Conservation (phyloP, 495 filamentous ascomycete species). For the Neurospora tetraspora region DNA sequence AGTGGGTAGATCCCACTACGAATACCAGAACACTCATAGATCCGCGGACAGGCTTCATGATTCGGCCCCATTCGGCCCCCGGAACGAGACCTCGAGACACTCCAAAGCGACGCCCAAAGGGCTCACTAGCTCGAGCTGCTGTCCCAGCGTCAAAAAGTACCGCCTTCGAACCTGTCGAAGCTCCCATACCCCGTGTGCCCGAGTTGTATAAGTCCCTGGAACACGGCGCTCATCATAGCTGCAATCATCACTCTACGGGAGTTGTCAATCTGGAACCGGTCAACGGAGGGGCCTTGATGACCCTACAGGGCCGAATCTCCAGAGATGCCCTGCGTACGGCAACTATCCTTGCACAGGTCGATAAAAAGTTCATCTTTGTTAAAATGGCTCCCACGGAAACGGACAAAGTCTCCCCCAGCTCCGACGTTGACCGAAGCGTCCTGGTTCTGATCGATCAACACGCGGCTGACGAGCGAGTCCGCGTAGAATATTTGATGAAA, state of each 20-base stretch:
- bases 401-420: neutral
- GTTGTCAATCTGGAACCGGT: conserved; percentile 3
- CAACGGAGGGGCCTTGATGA: conserved; percentile 2
- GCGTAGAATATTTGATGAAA: conserved; percentile 58
- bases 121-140: neutral
- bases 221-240: neutral
- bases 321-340: conserved; percentile 54
- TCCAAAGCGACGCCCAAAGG: neutral
- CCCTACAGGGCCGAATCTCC: conserved; percentile 48
- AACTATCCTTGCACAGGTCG: conserved; percentile 69
- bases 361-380: conserved; percentile 78
- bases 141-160: conserved; percentile 7
- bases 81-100: neutral
- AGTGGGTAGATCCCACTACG: conserved; percentile 62
- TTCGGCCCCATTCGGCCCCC: neutral
- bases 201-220: conserved; percentile 10
- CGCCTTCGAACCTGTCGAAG: conserved; percentile 29
- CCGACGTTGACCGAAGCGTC: conserved; percentile 7
- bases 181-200: conserved; percentile 25
- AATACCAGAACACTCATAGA: conserved; percentile 40
- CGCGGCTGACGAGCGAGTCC: conserved; percentile 82
- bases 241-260: conserved; percentile 1
- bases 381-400: conserved; percentile 32
- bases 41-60: conserved; percentile 20
- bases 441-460: conserved; percentile 88